phyloP scores from a whole-genome alignment of 805 yeast species.

The Saitoella complicata region DNA sequence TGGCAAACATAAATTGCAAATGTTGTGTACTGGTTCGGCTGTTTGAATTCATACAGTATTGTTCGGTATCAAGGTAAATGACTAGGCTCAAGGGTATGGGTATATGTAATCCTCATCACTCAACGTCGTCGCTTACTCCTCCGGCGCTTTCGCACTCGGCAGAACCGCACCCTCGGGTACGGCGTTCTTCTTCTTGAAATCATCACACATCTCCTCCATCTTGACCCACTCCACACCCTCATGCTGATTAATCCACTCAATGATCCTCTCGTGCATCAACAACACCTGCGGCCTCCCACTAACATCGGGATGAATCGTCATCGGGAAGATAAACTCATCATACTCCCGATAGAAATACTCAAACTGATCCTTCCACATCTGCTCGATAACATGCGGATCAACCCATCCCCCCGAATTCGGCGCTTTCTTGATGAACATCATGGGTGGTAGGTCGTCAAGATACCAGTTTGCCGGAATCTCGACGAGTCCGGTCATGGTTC shows the following conservation, averaged over 20 bases:
- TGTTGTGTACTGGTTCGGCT: too few relatives aligned
- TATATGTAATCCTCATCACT: too few relatives aligned
- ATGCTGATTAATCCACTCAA: conserved; percentile 23
- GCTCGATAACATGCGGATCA: conserved; percentile 24
- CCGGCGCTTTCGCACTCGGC: conserved; percentile 12
- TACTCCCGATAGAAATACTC: conserved; percentile 25
- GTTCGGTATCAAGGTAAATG: too few relatives aligned
- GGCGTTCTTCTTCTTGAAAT: conserved; percentile 18
- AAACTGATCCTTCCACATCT: conserved; percentile 26
- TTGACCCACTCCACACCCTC: conserved; percentile 28
- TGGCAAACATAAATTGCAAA: too few relatives aligned
- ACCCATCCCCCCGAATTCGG: conserved; percentile 24
- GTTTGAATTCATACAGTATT: too few relatives aligned
- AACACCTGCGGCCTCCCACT: conserved; percentile 25
- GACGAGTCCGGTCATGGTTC: conserved; percentile 23
- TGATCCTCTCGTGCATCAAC: conserved; percentile 23
- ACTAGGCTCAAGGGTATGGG: too few relatives aligned
- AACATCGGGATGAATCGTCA: conserved; percentile 26
- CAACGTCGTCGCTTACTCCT: too few relatives aligned
- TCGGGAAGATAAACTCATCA: conserved; percentile 25
- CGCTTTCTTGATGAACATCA: conserved; percentile 23
- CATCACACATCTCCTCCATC: conserved; percentile 23
- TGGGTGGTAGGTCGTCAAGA: conserved; percentile 26
- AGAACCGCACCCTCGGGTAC: conserved; percentile 20
- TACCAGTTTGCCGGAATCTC: conserved; percentile 27